phyloP scores from a whole-genome alignment of 2,329 filamentous ascomycete species.

The Fusarium cicatricum region DNA sequence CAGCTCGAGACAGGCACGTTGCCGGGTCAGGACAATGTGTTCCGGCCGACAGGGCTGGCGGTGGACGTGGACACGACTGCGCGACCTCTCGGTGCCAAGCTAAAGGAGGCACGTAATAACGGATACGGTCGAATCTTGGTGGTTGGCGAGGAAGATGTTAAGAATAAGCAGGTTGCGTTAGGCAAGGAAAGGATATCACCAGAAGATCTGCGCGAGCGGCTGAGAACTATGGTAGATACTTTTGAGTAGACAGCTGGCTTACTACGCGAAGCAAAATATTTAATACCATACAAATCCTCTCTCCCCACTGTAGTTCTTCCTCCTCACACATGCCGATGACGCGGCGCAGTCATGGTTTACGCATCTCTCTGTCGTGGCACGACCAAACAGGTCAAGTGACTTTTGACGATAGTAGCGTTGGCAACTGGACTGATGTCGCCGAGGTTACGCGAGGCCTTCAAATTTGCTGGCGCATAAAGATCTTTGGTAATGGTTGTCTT shows the following conservation, averaged over 20 bases:
- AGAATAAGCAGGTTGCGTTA: slow-evolving; percentile 61
- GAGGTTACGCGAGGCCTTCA: not conserved
- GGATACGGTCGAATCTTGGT: slow-evolving; percentile 79
- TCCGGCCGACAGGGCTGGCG: slow-evolving; percentile 66
- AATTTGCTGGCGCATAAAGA: not conserved
- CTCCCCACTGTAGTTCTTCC: slow-evolving; percentile 1
- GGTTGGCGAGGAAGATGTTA: slow-evolving; percentile 72
- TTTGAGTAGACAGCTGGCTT: slow-evolving; percentile 52
- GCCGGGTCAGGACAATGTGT: slow-evolving; percentile 52
- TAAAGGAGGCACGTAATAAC: slow-evolving; percentile 73
- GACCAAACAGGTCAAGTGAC: not conserved
- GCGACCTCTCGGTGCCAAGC: slow-evolving; percentile 72
- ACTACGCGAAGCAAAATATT: slow-evolving; percentile 5
- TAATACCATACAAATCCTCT: slow-evolving; percentile 18
- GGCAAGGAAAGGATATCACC: slow-evolving; percentile 55
- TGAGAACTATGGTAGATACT: slow-evolving; percentile 56
- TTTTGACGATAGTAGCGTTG: not conserved
- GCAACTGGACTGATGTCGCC: not conserved
- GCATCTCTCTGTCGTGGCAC: slow-evolving; percentile 10
- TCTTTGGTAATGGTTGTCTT: not conserved
- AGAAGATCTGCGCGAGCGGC: slow-evolving; percentile 53
- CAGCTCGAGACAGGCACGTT: slow-evolving; percentile 44
- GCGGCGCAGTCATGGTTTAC: slow-evolving; percentile 2
- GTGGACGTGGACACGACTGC: slow-evolving; percentile 75
- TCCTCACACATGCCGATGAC: slow-evolving; percentile 9